Percentiles rank a stretch among this genome's conserved stretches.
phyloP scores from a whole-genome alignment of 352 stramenopile genomes.

The Phytophthora ohioensis region DNA sequence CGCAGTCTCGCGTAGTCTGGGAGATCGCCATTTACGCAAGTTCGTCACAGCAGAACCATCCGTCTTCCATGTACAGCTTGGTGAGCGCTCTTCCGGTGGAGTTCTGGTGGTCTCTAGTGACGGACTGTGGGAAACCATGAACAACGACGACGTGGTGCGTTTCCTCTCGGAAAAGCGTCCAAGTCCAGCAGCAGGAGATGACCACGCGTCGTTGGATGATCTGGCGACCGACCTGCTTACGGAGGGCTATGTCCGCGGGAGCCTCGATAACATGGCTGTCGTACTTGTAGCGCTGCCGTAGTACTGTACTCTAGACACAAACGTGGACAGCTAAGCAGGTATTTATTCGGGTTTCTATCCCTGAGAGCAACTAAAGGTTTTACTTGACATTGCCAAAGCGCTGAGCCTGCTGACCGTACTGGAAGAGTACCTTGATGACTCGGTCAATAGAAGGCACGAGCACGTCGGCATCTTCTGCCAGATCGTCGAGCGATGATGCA shows the following conservation, averaged over 20 bases:
- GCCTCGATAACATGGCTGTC: slow-evolving; percentile 95
- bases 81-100: slow-evolving; percentile 7
- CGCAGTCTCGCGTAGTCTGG: slow-evolving; percentile 93
- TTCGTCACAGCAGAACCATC: slow-evolving; percentile 87
- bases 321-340: slow-evolving; percentile 23
- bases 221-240: slow-evolving; percentile 84
- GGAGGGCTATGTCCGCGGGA: slow-evolving; percentile 95
- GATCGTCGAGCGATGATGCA: slow-evolving; percentile 82
- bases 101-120: slow-evolving; percentile 78
- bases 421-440: slow-evolving; percentile 83
- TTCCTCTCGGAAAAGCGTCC: slow-evolving; percentile 51
- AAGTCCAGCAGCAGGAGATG: slow-evolving; percentile 39
- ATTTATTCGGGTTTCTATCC: slow-evolving; percentile 35
- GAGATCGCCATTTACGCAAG: slow-evolving; percentile 87
- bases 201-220: slow-evolving; percentile 56
- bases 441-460: slow-evolving; percentile 84
- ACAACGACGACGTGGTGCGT: slow-evolving; percentile 52
- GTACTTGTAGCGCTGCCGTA: slow-evolving; percentile 52
- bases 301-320: not conserved
- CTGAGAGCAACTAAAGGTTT: slow-evolving; percentile 20
- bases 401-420: slow-evolving; percentile 82
- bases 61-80: slow-evolving; percentile 56
- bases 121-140: slow-evolving; percentile 80
- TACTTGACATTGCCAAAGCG: slow-evolving; percentile 57
- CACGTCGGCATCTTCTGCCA: slow-evolving; percentile 84